Base-by-base conservation (phyloP, 805 yeast species). In the Starmerella bombicola region DNA sequence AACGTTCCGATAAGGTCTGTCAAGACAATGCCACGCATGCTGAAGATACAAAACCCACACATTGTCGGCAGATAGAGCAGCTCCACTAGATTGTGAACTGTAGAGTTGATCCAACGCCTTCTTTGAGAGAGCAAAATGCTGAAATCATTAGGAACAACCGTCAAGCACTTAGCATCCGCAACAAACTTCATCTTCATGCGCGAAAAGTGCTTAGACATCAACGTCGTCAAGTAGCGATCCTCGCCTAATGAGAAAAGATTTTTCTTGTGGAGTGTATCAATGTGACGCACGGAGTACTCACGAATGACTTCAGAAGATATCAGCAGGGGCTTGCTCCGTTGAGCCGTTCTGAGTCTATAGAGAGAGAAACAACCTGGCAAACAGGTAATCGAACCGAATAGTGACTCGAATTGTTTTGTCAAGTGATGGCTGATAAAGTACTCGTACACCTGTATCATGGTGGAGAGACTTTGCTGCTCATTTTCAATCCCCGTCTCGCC, bases 111-210 rank as follows among this genome's bases (percentile, higher is more conserved):
- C 80, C 80, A 74, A 48, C 80, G 73, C 67, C 98, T 80, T 66
- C 98, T 77, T 64, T 88, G 98, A 33, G 93, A 74, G 37, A 88
- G 80, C 54, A 91, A 83, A 54, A 91, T 96, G 13, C 93, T 78
- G 36, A 86, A 70, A 18, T 71, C 69, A 42, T 68, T 74, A 1
- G 80, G 80, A 3, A 72, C 79, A 41, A 69, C 61, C 1, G 80
- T 74, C 50, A 68, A 64, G 53, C 77, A 73, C 22, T 68, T 65
- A 3, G 79, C 79, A 52, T 74, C 75, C 2, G 77, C 68, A 3
- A 71, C 67, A 51, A 74, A 74, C 41, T 70, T 58, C 53, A 65
- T 71, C 41, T 66, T 66, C 67, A 76, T 66, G 49, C 64, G 67
- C 9, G 77, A 73, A 64, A 73, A 74, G 22, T 73, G 62, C 53